phyloP scores from a whole-genome alignment of 106 monocot species.

The Acorus calamus region DNA sequence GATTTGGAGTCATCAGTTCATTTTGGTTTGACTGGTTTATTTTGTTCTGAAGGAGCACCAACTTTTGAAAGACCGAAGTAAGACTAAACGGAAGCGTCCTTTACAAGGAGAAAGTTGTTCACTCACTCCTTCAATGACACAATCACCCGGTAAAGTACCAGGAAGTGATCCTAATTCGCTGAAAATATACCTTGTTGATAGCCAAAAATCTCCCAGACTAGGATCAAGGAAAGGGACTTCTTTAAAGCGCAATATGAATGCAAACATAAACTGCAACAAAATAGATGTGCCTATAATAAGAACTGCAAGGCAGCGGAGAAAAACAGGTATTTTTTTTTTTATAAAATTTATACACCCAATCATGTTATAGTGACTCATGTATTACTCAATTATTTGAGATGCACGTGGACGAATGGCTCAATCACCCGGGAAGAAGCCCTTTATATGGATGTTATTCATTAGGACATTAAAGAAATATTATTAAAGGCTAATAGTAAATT shows the following conservation, averaged over 20 bases:
- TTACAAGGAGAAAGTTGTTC: conserved; percentile 43
- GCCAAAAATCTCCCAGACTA: conserved; percentile 35
- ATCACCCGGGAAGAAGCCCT: too few species aligned
- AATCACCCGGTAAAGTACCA: conserved; percentile 21
- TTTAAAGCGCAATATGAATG: conserved; percentile 28
- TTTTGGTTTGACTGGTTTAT: neutral
- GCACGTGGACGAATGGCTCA: too few species aligned
- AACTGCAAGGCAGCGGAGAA: conserved; percentile 52
- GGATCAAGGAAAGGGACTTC: conserved; percentile 32
- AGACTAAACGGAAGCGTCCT: conserved; percentile 54
- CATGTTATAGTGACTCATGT: too few species aligned
- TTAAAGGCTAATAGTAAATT: too few species aligned
- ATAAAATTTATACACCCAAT: too few species aligned
- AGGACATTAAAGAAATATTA: too few species aligned
- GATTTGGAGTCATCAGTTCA: neutral
- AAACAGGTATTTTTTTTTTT: conserved; percentile 36
- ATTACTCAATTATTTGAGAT: too few species aligned
- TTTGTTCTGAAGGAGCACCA: conserved; percentile 58
- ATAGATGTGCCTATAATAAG: conserved; percentile 32
- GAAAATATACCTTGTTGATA: conserved; percentile 39
- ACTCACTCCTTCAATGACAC: conserved; percentile 20
- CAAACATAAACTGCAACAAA: conserved; percentile 30
- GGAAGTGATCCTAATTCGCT: conserved; percentile 36
- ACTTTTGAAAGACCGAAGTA: conserved; percentile 81
- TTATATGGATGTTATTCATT: too few species aligned